Evolutionary conservation across 2,329 filamentous ascomycete species (phyloP).

Genomic region (Grosmannia serpens): DNA sequence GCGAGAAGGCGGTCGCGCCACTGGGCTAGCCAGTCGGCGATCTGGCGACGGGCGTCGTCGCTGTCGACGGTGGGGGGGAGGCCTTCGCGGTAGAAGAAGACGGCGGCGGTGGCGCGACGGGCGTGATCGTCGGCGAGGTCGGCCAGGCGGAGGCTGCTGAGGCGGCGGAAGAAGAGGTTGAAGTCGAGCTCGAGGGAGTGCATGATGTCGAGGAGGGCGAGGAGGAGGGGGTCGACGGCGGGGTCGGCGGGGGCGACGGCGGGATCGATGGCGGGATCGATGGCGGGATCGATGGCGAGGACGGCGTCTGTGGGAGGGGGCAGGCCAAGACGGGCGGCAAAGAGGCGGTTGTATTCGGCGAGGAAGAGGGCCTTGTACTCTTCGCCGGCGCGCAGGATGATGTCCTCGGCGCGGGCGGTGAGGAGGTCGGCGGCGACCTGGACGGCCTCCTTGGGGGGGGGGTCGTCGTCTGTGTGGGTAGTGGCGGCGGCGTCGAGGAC

Average conservation of each 20-base stretch:
- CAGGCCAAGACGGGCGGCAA: conserved; percentile 70
- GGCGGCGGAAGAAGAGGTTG: conserved; percentile 79
- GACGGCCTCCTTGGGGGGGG: conserved; percentile 27
- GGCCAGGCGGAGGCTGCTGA: conserved; percentile 51
- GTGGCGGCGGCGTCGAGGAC: conserved; percentile 1
- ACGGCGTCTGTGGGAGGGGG: neutral
- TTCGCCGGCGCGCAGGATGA: conserved; percentile 71
- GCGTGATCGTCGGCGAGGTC: conserved; percentile 54
- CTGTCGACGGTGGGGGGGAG: conserved; percentile 35
- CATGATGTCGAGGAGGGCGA: conserved; percentile 69
- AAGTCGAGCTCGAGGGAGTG: conserved; percentile 81
- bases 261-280: conserved; percentile 59
- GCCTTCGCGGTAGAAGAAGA: conserved; percentile 74
- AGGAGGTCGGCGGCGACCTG: conserved; percentile 59
- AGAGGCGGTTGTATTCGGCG: conserved; percentile 76
- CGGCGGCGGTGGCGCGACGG: conserved; percentile 50
- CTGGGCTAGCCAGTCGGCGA: conserved; percentile 70
- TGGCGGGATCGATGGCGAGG: conserved; percentile 61
- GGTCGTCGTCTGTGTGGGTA: neutral
- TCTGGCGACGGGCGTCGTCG: conserved; percentile 46
- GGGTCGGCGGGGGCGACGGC: conserved; percentile 30
- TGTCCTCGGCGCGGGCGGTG: conserved; percentile 65
- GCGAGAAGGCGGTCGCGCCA: conserved; percentile 57
- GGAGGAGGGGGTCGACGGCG: conserved; percentile 75
- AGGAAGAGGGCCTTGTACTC: conserved; percentile 85